phyloP scores from a whole-genome alignment of 306 rosid species.

The Gynostemma pentaphyllum region DNA sequence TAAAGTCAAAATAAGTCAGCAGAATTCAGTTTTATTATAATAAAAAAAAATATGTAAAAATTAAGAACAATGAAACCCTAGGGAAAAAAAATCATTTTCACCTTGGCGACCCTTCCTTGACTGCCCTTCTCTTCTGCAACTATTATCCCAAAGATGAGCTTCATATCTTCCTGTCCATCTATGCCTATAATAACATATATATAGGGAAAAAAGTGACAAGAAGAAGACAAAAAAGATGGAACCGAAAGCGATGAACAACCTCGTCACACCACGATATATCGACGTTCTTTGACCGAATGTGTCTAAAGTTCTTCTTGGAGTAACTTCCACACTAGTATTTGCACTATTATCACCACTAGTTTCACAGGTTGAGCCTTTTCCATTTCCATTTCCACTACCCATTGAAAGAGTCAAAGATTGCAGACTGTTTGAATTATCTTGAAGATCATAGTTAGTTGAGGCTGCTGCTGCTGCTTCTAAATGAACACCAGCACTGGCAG shows the following conservation, averaged over 20 bases:
- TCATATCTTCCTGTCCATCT: constrained; percentile 99
- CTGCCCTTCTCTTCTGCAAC: constrained; percentile 99
- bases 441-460: constrained; percentile 42
- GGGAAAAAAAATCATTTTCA: constrained; percentile 14
- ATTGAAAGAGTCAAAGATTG: constrained; percentile 81
- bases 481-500: constrained; percentile 14
- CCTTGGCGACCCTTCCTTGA: constrained; percentile 99
- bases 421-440: constrained; percentile 51
- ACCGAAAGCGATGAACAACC: constrained; percentile 18
- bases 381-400: constrained; percentile 88
- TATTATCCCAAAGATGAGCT: constrained; percentile 98
- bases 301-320: constrained; percentile 74
- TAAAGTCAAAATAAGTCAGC: constrained; percentile 14
- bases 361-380: constrained; percentile 65
- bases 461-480: constrained; percentile 17
- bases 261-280: constrained; percentile 91
- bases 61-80: constrained; percentile 4
- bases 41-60: background rate
- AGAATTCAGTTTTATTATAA: background rate
- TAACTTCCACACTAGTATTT: constrained; percentile 34
- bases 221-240: background rate
- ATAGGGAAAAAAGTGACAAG: no score
- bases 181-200: constrained; percentile 41
- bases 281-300: constrained; percentile 98
- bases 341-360: constrained; percentile 47